Base-by-base conservation (phyloP, 768 basidiomycete species). In the Trametes punicea region DNA sequence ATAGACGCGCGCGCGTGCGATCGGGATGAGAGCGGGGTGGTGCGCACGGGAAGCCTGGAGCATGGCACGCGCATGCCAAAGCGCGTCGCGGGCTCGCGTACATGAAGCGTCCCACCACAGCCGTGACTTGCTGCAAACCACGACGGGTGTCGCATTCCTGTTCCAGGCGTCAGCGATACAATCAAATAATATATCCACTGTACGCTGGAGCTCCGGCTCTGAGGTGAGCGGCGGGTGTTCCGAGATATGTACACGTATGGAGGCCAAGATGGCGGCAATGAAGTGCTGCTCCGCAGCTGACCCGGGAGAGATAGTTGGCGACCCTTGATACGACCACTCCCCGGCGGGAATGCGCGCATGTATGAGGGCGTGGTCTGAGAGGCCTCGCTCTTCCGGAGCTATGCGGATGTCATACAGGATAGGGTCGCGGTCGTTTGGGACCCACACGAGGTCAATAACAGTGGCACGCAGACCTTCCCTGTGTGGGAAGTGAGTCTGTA, bases 71-170 rank as follows among this genome's bases (percentile, higher is more conserved):
- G 41, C 41, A 5, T 6, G 1, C 10, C 6, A 16, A n/a, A 45
- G 42, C 4, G 30, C 25, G 2, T 20, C 8, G n/a, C 25, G 21
- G 1, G 42, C 51, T 2, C 13, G 21, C 0, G 44, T 9, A 31
- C 42, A 53, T 9, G 30, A 13, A 9, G 15, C 25, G 18, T 53
- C 34, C 51, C 51, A 53, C 51, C 51, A 53, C 33, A 20, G 42
- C 3, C 20, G 31, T 2, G 46, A 47, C 46, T 47, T 47, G 46
- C n/a, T 47, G 46, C 46, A 47, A 5, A 47, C 34, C 3, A 20
- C 13, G n/a, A 25, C 1, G 18, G 46, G 46, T 2, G 23, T 20
- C 6, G 46, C 46, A 21, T 47, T 18, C 3, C 4, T 10, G 2
- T 18, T 13, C 46, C 31, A 47, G 7, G 46, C 30, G 13, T 47